Evolutionary conservation across 75 land plant genomes (phyloP).

Genomic region (Sequoiadendron giganteum): DNA sequence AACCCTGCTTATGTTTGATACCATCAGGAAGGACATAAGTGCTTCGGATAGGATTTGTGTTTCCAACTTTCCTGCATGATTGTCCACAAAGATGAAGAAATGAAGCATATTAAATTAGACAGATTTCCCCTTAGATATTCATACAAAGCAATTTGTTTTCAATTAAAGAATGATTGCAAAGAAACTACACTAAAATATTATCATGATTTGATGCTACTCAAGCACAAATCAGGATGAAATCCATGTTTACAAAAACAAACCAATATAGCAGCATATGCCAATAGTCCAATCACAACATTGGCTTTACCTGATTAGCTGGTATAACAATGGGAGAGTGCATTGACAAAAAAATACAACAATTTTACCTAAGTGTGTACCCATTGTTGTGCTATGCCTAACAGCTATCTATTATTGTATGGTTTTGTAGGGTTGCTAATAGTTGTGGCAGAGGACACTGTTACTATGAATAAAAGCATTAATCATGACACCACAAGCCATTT

Average conservation of each 20-base stretch:
- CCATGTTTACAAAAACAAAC: neutral
- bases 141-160: neutral
- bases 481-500: no score
- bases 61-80: slow-evolving; percentile 53
- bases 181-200: neutral
- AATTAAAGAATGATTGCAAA: neutral
- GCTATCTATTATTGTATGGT: neutral
- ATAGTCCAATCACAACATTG: neutral
- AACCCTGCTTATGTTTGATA: slow-evolving; percentile 75
- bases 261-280: no score
- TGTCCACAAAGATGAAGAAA: neutral
- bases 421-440: neutral
- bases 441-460: no score
- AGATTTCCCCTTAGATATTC: neutral
- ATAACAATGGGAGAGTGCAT: neutral
- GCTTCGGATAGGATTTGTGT: slow-evolving; percentile 57
- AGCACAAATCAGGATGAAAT: neutral
- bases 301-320: neutral
- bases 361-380: neutral
- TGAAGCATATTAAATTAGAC: neutral
- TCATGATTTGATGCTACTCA: neutral
- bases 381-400: neutral
- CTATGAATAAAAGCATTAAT: neutral
- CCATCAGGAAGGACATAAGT: slow-evolving; percentile 97
- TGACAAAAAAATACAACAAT: neutral